Evolutionary conservation across 352 stramenopile genomes (phyloP).

Genomic region (Phytophthora multivora): DNA sequence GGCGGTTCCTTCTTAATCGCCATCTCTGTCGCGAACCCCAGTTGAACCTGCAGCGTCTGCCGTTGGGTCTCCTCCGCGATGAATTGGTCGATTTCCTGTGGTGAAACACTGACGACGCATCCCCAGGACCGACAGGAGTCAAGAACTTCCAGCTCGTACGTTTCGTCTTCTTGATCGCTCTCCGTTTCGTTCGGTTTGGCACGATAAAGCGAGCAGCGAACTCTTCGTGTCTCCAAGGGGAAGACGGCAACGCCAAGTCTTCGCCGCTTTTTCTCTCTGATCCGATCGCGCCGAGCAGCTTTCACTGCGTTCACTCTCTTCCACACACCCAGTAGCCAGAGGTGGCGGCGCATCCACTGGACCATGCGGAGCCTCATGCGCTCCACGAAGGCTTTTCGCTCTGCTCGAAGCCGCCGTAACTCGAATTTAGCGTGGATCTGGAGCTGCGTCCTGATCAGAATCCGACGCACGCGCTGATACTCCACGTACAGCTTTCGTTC

Average conservation of each 20-base stretch:
- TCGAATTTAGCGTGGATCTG: conserved; percentile 41
- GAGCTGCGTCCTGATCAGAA: conserved; percentile 21
- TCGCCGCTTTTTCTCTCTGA: conserved; percentile 48
- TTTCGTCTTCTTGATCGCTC: background rate
- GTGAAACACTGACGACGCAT: conserved; percentile 7
- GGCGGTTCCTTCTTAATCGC: background rate
- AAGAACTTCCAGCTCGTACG: conserved; percentile 38
- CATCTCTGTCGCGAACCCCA: background rate
- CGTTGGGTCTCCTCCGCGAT: conserved; percentile 16
- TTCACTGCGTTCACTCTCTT: conserved; percentile 51
- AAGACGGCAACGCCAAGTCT: conserved; percentile 34
- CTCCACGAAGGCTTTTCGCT: conserved; percentile 42
- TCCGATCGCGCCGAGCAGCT: conserved; percentile 45
- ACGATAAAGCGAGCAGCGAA: conserved; percentile 52
- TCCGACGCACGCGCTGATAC: conserved; percentile 23
- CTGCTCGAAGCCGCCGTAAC: conserved; percentile 41
- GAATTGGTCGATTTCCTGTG: conserved; percentile 24
- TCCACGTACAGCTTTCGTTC: conserved; percentile 23
- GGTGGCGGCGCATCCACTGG: conserved; percentile 49
- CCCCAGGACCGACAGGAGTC: conserved; percentile 20
- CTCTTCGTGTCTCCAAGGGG: conserved; percentile 34
- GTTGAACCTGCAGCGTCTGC: conserved; percentile 9
- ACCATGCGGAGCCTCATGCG: conserved; percentile 51
- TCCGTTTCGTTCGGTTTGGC: background rate
- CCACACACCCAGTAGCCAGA: conserved; percentile 53